Percentiles rank a stretch among this genome's conserved stretches.
Conservation (phyloP, 75 land plant genomes). For the Adiantum capillusveneris region DNA sequence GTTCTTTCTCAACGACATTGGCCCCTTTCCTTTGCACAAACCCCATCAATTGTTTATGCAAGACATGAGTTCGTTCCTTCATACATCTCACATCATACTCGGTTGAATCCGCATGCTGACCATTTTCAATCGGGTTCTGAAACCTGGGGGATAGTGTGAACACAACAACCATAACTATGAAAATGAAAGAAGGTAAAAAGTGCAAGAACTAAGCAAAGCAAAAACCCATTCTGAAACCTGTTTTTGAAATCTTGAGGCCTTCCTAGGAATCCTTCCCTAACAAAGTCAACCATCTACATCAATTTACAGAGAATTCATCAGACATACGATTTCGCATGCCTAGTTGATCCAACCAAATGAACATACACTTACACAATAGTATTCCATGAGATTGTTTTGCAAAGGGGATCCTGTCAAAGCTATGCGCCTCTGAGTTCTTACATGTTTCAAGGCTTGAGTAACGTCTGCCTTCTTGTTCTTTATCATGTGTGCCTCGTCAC, state of each 20-base stretch:
- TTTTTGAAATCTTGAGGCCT: conserved; percentile 80
- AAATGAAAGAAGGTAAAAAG: neutral
- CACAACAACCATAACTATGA: neutral
- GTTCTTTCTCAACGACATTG: conserved; percentile 81
- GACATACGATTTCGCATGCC: too few species aligned
- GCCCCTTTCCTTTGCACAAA: conserved; percentile 93
- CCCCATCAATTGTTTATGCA: conserved; percentile 86
- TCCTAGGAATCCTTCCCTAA: conserved; percentile 92
- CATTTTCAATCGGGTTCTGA: conserved; percentile 95
- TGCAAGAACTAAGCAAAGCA: too few species aligned
- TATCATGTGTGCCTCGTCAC: conserved; percentile 98
- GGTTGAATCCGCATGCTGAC: conserved; percentile 91
- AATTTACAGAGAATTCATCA: too few species aligned
- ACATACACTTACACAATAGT: conserved; percentile 82
- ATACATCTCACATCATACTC: conserved; percentile 83
- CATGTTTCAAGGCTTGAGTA: conserved; percentile 87
- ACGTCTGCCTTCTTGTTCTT: conserved; percentile 88
- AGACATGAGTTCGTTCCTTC: conserved; percentile 91
- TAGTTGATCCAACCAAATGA: neutral
- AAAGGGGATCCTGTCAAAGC: conserved; percentile 97
- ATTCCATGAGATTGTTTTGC: conserved; percentile 97
- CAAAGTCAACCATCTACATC: conserved; percentile 98
- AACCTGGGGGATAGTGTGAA: conserved; percentile 46
- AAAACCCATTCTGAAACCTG: conserved; percentile 29
- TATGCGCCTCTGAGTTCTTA: conserved; percentile 83